Base-by-base conservation (phyloP, 768 basidiomycete species). In the Pleurotus salmoneostramineus region DNA sequence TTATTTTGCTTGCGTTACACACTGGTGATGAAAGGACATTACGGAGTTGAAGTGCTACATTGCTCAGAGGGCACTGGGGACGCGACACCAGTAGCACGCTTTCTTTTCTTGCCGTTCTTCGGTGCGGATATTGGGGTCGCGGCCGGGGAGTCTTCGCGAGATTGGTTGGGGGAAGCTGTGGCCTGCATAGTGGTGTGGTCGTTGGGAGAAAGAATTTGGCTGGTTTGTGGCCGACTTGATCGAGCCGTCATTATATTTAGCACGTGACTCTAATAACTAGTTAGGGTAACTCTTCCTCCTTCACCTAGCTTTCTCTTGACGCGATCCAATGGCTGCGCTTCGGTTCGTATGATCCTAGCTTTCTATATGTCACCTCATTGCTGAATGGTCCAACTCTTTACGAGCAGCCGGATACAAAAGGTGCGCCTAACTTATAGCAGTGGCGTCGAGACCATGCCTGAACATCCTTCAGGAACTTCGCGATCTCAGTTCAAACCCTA, bases 381-480 rank as follows among this genome's bases (percentile, higher is more conserved):
- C 62, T 75, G 57, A 74, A 50, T 40, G 50, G 40, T 57, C 12
- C 56, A 51, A 60, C 35, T 64, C 21, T 27, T 27, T 27, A 27
- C 21, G 21, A 27, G 21, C 21, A 91, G 90, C 60, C 88, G 90
- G 50, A 87, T 93, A 31, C 87, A 89, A 65, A 89, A 85, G 77
- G 90, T 89, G 64, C 40, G 49, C 15, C 35, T 57, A 15, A 49
- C 21, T 27, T 27, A 27, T 27, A 27, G 10, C 58, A 58, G 4
- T 42, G 50, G 34, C 21, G 42, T n/a, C 12, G 15, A 11, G 44
- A 11, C 44, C 44, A 56, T 44, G 48, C n/a, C 33, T 37, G 56
- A 62, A 58, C 48, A 56, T 63, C 37, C 45, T 44, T 56, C 60
- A 93, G 91, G 91, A 93, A 77, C 69, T 92, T 43, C 71, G 63